Base-by-base conservation (phyloP, 306 rosid species). In the Cyclanthera cordifolia region DNA sequence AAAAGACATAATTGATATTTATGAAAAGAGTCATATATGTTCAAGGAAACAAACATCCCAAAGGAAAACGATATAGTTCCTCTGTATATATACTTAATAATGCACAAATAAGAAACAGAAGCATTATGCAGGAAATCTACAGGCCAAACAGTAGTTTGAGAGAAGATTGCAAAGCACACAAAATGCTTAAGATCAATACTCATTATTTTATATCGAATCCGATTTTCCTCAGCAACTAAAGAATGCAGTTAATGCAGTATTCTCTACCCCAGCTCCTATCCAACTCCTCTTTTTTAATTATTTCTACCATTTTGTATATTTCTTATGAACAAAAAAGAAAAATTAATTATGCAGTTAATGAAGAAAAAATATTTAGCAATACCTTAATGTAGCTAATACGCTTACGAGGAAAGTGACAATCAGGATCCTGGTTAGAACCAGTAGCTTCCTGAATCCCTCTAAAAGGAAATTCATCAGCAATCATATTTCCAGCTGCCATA, bases 401-500 rank as follows among this genome's bases (percentile, higher is more conserved):
- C 54, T 75, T 84, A 66, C 63, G 70, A 71, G 67, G 72, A 72
- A 76, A 78, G 58, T 82, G 85, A 61, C 75, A 74, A 64, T 86
- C 81, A 37, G 81, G 82, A 79, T 80, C 92, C 70, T 81, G 90
- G 77, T 94, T 85, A 52, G 96, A 83, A 77, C 87, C 87, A 23
- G 85, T 77, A 67, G 79, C 83, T 78, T 85, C 94, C 57, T 61
- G 88, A 61, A 77, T 65, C 68, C 86, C 84, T 81, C 86, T 82
- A 27, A 80, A 67, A 75, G 81, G 45, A 61, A 85, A 76, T 77
- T 85, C 96, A 79, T 86, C 41, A 34, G 41, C 84, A 70, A 72
- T 78, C 74, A 80, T 74, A 79, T 77, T 89, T 30, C 88, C 86
- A 69, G 91, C 97, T 30, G 99, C 99, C 83, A 86, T 75, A 74